Percentiles rank a stretch among this genome's conserved stretches.
Evolutionary conservation across 495 filamentous ascomycete species (phyloP).

Genomic region (Tuber brumale): DNA sequence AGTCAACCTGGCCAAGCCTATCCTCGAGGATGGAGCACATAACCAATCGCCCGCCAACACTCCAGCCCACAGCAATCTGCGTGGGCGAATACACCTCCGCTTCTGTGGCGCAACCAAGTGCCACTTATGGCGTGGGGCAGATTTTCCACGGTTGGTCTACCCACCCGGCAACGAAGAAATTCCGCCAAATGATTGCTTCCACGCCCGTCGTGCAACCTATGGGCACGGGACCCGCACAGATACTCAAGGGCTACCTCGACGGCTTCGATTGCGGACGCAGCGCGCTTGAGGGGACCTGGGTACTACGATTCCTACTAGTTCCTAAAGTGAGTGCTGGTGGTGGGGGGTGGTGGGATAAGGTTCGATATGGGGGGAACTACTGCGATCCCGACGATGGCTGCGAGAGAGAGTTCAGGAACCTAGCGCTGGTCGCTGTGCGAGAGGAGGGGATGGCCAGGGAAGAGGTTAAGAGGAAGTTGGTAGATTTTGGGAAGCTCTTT

Average conservation of each 20-base stretch:
- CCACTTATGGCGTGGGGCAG: conserved; percentile 25
- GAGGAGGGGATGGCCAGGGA: conserved; percentile 27
- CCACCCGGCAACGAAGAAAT: conserved; percentile 23
- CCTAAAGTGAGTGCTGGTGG: conserved; percentile 9
- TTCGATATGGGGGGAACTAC: conserved; percentile 12
- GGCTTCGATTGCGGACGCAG: conserved; percentile 26
- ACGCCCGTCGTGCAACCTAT: conserved; percentile 31
- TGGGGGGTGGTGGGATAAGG: conserved; percentile 24
- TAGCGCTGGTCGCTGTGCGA: conserved; percentile 28
- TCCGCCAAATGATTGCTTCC: conserved; percentile 33
- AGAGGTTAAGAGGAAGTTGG: conserved; percentile 27
- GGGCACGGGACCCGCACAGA: conserved; percentile 30
- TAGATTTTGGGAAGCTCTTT: conserved; percentile 34
- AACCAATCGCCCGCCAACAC: conserved; percentile 31
- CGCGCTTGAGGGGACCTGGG: conserved; percentile 29
- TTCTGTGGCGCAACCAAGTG: conserved; percentile 26
- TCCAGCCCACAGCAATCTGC: conserved; percentile 28
- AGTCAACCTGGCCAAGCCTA: conserved; percentile 22
- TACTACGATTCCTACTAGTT: conserved; percentile 28
- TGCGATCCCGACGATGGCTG: conserved; percentile 21
- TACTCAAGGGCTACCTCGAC: conserved; percentile 31
- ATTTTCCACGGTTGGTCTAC: conserved; percentile 28
- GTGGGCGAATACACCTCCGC: conserved; percentile 33
- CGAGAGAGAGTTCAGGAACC: conserved; percentile 25
- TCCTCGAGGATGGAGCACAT: conserved; percentile 32